Evolutionary conservation across 345 rosid species (phyloP), one percentile per base, ranked within the genome.

Genomic region (Dipteronia sinensis): DNA sequence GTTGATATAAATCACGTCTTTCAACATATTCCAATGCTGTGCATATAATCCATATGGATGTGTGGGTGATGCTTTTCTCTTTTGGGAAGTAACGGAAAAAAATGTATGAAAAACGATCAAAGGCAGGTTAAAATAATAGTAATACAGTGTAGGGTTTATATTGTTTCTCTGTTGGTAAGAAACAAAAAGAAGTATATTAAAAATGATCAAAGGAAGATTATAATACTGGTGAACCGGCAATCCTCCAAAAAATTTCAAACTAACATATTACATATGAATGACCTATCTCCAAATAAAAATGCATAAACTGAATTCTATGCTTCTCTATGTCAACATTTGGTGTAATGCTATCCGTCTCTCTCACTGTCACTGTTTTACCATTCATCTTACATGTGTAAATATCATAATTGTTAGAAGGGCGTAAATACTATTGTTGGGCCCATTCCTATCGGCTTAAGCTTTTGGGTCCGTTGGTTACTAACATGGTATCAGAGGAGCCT

Each of bases 321-420:
- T 34, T 72, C 65, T 27, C 20, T n/a, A 8, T 53, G n/a, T 53
- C 7, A 5, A 17, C 58, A 53, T 38, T 59, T 72, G 63, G 66
- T 56, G 51, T 58, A 7, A 61, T 22, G 55, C 55, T 16, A 7
- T 73, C 11, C 46, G 4, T 3, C 42, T 11, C 25, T 59, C 70
- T 73, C 71, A 44, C 66, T 31, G 19, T 65, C 25, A 27, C 9
- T 7, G 44, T 40, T 44, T 67, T 13, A 51, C 25, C 7, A 23
- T 63, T 59, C 38, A 44, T 34, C 65, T 76, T 74, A 20, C 38
- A 19, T 17, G 29, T 59, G 47, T 63, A n/a, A 63, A 63, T 38
- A 15, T 65, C 20, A 10, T 11, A 34, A 4, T 34, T 34, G 38
- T 34, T 34, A 34, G 6, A 34, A 4, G n/a, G 34, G 5, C 34